phyloP scores from a whole-genome alignment of 768 basidiomycete genomes.

The Fibroporia radiculosa region DNA sequence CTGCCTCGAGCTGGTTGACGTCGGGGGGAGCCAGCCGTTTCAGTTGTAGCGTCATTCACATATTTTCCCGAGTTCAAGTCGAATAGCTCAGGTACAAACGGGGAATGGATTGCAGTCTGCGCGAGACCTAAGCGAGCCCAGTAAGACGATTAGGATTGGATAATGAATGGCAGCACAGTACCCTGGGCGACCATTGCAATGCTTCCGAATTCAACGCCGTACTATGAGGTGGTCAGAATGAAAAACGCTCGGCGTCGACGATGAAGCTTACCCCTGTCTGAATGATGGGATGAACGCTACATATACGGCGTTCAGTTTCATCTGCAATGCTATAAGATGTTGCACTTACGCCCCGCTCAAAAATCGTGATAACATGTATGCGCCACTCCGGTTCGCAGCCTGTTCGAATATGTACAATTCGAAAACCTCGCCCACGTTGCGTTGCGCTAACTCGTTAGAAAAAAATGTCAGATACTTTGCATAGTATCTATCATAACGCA shows the following conservation, averaged over 20 bases:
- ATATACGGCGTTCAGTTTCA: background rate
- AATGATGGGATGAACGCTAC: conserved; percentile 49
- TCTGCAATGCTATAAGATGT: background rate
- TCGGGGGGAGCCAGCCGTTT: conserved; percentile 3
- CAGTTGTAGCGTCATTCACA: background rate
- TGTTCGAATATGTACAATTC: conserved; percentile 43
- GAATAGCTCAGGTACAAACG: conserved; percentile 25
- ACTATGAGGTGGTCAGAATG: conserved; percentile 24
- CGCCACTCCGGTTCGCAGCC: conserved; percentile 23
- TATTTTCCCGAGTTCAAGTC: conserved; percentile 15
- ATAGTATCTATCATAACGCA: conserved; percentile 21
- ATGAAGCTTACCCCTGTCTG: conserved; percentile 41
- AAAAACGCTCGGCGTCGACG: background rate
- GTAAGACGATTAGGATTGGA: background rate
- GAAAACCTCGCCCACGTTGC: conserved; percentile 32
- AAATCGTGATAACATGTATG: conserved; percentile 28
- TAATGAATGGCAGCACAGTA: conserved; percentile 6
- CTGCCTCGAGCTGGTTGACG: conserved; percentile 23
- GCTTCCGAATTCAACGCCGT: conserved; percentile 45
- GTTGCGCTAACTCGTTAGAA: conserved; percentile 27
- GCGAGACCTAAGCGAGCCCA: conserved; percentile 33
- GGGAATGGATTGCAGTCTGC: conserved; percentile 36
- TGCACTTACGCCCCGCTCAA: conserved; percentile 28
- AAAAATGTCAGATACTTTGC: conserved; percentile 27
- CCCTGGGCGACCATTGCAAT: conserved; percentile 44